Evolutionary conservation across 1,284 basidiomycete genomes (phyloP).

Genomic region (Ceraceosorus bombacis): DNA sequence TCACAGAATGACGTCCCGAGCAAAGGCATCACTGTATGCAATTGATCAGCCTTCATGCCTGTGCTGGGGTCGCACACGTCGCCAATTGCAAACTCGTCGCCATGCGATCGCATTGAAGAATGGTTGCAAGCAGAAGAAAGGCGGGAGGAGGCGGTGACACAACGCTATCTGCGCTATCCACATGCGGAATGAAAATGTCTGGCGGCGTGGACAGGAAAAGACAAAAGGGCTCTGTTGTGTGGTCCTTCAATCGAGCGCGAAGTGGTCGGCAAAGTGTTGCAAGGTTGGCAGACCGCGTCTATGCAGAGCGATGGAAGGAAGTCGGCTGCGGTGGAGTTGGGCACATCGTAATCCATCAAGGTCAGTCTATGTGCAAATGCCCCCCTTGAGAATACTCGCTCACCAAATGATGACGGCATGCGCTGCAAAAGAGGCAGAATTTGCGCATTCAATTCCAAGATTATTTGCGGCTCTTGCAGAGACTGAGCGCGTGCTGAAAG

Average conservation of each 20-base stretch:
- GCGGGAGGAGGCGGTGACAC: too few relatives aligned
- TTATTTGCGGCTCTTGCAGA: not conserved
- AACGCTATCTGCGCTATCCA: too few relatives aligned
- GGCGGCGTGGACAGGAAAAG: too few relatives aligned
- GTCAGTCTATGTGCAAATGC: not conserved
- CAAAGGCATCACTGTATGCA: too few relatives aligned
- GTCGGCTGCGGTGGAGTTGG: constrained; percentile 6
- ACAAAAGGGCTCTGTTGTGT: not conserved
- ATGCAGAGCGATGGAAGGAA: constrained; percentile 15
- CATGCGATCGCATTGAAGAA: too few relatives aligned
- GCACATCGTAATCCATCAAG: constrained; percentile 1
- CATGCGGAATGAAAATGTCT: too few relatives aligned
- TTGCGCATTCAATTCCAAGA: not conserved
- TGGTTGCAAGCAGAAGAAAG: too few relatives aligned
- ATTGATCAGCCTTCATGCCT: too few relatives aligned
- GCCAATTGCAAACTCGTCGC: too few relatives aligned
- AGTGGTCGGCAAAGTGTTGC: constrained; percentile 16
- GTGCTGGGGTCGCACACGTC: too few relatives aligned
- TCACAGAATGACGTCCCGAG: too few relatives aligned
- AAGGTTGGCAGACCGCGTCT: constrained; percentile 8
- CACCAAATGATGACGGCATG: constrained; percentile 34
- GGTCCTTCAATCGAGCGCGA: constrained; percentile 2
- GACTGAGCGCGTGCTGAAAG: not conserved
- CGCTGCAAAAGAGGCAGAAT: constrained; percentile 4
- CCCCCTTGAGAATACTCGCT: not conserved